These are phyloP conservation scores for Actinomortierella ambigua DNA, from an alignment of 371 early-diverging fungal species.

Conservation along the genomic window DNA sequence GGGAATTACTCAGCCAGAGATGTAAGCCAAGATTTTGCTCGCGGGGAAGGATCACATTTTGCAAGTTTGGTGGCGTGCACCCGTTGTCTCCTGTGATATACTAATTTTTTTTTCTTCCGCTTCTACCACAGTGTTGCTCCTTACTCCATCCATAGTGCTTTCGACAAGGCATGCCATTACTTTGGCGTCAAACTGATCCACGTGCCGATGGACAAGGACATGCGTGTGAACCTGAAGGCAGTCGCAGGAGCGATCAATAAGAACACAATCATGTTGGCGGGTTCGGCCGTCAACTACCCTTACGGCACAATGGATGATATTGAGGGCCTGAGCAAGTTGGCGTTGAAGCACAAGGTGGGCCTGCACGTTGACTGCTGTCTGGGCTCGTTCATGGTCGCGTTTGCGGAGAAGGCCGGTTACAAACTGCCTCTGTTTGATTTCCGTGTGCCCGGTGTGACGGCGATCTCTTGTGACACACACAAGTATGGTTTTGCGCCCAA, in stretches of 20 bases:
- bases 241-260: conserved; percentile 81
- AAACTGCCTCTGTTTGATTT: conserved; percentile 87
- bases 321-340: conserved; percentile 78
- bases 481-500: conserved; percentile 98
- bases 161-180: conserved; percentile 93
- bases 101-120: not conserved
- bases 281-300: conserved; percentile 93
- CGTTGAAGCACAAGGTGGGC: conserved; percentile 80
- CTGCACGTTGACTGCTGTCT: conserved; percentile 97
- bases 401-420: conserved; percentile 91
- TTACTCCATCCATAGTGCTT: conserved; percentile 92
- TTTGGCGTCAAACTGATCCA: conserved; percentile 87
- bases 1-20: conserved; percentile 89
- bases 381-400: conserved; percentile 96
- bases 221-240: conserved; percentile 75
- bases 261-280: conserved; percentile 93
- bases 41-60: not conserved
- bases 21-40: conserved; percentile 56
- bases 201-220: conserved; percentile 81
- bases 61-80: not conserved
- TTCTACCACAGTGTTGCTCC: conserved; percentile 73
- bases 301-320: conserved; percentile 96
- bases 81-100: not conserved
- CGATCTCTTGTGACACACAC: conserved; percentile 96
- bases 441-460: conserved; percentile 91